Conservation (phyloP, 2,329 filamentous ascomycete species). For the Thielaviopsis cerberus region DNA sequence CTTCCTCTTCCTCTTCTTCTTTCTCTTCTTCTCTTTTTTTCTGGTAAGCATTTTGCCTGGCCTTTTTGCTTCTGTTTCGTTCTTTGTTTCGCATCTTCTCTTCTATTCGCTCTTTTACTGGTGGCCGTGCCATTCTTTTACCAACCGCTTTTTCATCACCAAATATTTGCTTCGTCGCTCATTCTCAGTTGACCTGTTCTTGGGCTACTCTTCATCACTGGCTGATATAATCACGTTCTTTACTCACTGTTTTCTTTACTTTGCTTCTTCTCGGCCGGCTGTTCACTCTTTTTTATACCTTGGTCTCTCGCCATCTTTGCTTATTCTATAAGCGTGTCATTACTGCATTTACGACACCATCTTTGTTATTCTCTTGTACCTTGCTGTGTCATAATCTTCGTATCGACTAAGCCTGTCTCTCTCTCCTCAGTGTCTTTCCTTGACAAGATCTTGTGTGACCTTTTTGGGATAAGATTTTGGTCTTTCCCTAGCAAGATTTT, state of each 20-base stretch:
- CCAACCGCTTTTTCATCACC: neutral
- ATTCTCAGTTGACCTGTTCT: neutral
- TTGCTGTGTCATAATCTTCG: no score
- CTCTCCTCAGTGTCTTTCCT: no score
- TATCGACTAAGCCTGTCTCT: no score
- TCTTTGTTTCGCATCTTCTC: conserved; percentile 8
- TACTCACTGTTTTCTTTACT: neutral
- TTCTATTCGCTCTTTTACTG: conserved; percentile 5
- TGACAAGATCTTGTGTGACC: no score
- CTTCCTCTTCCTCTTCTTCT: neutral
- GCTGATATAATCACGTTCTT: neutral
- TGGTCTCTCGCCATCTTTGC: neutral
- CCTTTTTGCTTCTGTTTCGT: conserved; percentile 2
- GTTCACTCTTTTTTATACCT: neutral
- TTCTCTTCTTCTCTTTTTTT: conserved; percentile 4
- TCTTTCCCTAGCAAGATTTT: no score
- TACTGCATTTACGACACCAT: neutral
- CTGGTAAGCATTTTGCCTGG: neutral
- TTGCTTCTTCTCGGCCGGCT: neutral
- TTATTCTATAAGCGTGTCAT: neutral
- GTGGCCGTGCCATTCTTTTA: neutral
- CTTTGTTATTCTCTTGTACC: neutral
- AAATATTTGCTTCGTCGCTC: neutral
- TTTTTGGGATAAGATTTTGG: no score
- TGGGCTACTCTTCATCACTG: neutral